phyloP scores from a whole-genome alignment of 2,329 filamentous ascomycete species.

The Neofusicoccum ribis region DNA sequence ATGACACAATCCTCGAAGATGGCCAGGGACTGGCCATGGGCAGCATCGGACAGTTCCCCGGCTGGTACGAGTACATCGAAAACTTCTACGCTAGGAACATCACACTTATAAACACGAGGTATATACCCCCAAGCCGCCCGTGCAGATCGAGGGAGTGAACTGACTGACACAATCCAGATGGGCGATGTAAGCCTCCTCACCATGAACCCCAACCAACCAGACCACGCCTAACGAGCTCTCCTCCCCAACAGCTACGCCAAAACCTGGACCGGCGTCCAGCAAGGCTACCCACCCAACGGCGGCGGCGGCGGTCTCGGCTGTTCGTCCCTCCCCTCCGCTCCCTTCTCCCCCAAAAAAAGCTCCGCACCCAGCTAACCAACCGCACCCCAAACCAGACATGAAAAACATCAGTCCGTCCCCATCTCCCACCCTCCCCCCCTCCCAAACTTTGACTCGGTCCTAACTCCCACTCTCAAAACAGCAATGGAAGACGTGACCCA shows the following conservation, averaged over 20 bases:
- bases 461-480: not conserved
- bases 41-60: constrained; percentile 57
- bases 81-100: constrained; percentile 6
- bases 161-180: not conserved
- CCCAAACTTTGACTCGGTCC: not conserved
- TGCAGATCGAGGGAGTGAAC: not conserved
- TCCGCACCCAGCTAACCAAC: too few relatives aligned
- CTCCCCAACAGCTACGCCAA: constrained; percentile 3
- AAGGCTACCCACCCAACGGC: constrained; percentile 10
- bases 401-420: not conserved
- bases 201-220: too few relatives aligned
- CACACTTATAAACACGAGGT: not conserved
- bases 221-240: not conserved
- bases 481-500: not conserved
- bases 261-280: constrained; percentile 9
- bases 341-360: too few relatives aligned
- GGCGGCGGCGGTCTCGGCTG: constrained; percentile 11
- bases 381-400: not conserved
- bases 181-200: not conserved
- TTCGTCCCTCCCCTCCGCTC: not conserved
- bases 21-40: constrained; percentile 59
- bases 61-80: constrained; percentile 51
- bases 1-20: constrained; percentile 51
- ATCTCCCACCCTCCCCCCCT: not conserved
- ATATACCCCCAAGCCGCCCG: not conserved